Evolutionary conservation across 2,329 filamentous ascomycete genomes (phyloP).

Genomic region (Trichoderma sp.): DNA sequence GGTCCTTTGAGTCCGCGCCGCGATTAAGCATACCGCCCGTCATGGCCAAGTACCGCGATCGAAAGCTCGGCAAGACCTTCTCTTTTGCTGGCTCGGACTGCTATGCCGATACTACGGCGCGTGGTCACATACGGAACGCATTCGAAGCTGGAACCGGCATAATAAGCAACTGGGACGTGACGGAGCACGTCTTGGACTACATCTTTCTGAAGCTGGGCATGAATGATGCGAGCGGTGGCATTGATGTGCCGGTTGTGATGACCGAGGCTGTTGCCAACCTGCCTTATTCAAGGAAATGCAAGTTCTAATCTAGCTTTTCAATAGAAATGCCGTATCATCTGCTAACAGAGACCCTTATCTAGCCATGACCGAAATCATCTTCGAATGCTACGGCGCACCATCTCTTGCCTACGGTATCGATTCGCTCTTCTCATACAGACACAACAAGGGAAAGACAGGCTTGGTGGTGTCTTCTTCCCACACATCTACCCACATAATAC

Average conservation of each 20-base stretch:
- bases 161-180: constrained; percentile 96
- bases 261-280: constrained; percentile 94
- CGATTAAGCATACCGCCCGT: constrained; percentile 82
- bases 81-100: constrained; percentile 92
- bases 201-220: constrained; percentile 92
- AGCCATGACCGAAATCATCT: constrained; percentile 98
- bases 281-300: constrained; percentile 85
- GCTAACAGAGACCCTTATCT: constrained; percentile 27
- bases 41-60: constrained; percentile 93
- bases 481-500: constrained; percentile 92
- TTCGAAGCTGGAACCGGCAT: constrained; percentile 92
- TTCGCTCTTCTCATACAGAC: constrained; percentile 91
- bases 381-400: constrained; percentile 91
- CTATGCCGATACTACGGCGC: constrained; percentile 90
- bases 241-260: constrained; percentile 90
- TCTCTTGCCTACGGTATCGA: constrained; percentile 94
- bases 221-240: constrained; percentile 70
- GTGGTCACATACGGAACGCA: constrained; percentile 85
- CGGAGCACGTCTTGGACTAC: constrained; percentile 94
- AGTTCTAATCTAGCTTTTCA: constrained; percentile 39
- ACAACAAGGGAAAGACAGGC: constrained; percentile 86
- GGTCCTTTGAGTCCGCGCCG: constrained; percentile 88
- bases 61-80: constrained; percentile 89
- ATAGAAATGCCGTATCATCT: no score
- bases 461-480: constrained; percentile 91